Conservation (phyloP, 257 asterid genomes). For the Nicotiana sylvestris region DNA sequence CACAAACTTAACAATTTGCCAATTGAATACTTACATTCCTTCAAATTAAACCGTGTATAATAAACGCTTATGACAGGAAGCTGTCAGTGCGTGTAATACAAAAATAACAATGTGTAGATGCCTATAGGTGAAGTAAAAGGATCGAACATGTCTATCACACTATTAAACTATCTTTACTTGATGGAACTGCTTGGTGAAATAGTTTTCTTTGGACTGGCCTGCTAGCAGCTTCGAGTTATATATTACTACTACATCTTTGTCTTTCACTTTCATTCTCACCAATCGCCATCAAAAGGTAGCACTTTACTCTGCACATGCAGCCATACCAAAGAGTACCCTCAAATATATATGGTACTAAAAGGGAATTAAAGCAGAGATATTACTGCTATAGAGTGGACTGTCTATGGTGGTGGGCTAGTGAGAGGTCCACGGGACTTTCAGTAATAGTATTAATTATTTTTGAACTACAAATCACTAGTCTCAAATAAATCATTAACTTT, state of each 20-base stretch:
- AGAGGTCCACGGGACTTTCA: not conserved
- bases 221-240: not conserved
- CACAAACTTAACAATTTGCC: too few relatives aligned
- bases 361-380: not conserved
- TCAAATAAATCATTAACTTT: not conserved
- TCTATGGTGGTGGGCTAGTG: not conserved
- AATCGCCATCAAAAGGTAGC: not conserved
- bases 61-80: too few relatives aligned
- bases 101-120: too few relatives aligned
- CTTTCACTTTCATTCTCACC: not conserved
- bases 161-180: too few relatives aligned
- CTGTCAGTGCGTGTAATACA: too few relatives aligned
- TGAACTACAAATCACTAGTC: not conserved
- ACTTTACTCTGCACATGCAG: conserved; percentile 22
- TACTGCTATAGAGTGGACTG: not conserved
- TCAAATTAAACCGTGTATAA: too few relatives aligned
- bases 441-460: not conserved
- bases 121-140: too few relatives aligned
- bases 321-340: conserved; percentile 7
- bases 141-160: too few relatives aligned
- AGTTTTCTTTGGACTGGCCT: too few relatives aligned
- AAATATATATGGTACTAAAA: not conserved
- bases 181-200: too few relatives aligned
- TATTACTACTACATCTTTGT: not conserved
- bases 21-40: too few relatives aligned